Base-by-base conservation (phyloP, 1,139 yeast genomes). In the Candida anutae region DNA sequence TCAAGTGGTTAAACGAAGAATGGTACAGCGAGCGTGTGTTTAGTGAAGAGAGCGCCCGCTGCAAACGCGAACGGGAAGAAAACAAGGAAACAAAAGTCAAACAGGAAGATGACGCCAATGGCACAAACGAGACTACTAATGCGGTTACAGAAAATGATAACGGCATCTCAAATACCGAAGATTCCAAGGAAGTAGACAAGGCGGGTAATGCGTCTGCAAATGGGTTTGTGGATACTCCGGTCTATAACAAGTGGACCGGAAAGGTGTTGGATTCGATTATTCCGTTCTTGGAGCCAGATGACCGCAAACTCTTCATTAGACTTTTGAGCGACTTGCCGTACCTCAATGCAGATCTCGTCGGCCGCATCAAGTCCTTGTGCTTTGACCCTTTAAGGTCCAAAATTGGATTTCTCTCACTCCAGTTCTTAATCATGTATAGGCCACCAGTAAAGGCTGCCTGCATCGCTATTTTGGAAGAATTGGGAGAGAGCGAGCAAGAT, bases 1-100 rank as follows among this genome's bases (percentile, higher is more conserved):
- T 88, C 21, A 87, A 82, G 36, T 93, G 99, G 99, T 60, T 93
- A 30, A 88, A 83, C 44, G 98, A 90, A 53, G 98, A 93, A 52
- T 93, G 96, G 94, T 88, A 77, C 50, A 69, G 77, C 25, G 94
- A 81, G 39, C 58, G 57, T 37, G 74, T 72, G 2, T 56, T 55
- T 30, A 55, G 56, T 36, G 67, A 62, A 34, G 48, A 49, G 27
- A 35, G 41, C 25, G 23, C 40, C 17, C 6, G 23, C 10, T 6
- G 8, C 13, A 12, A 10, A 10, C 6, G 10, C 6, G 11, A 8
- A 21, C 30, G 32, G 14, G 42, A 42, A 16, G 31, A 42, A 28
- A 33, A 42, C 28, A 34, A 34, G 2, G 45, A 42, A 16, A 30
- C 37, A 24, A 26, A 35, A 27, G 28, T 25, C 16, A 30, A 43